Evolutionary conservation across 176 grass and related monocot genomes (phyloP).

Genomic region (Triticum turgidum): DNA sequence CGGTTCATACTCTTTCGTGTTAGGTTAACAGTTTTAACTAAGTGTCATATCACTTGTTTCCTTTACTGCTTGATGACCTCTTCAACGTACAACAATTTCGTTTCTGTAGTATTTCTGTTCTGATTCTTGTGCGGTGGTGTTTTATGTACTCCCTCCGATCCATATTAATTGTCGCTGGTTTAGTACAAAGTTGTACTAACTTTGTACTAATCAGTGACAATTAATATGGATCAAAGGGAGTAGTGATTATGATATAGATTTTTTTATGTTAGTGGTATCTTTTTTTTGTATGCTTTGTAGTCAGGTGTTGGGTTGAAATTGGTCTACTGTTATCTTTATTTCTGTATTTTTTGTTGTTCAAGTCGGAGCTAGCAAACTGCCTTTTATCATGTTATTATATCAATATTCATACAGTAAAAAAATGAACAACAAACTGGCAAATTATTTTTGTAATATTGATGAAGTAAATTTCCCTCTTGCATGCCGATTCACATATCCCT

Average conservation of each 20-base stretch:
- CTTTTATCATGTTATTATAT: neutral
- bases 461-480: neutral
- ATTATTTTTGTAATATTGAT: neutral
- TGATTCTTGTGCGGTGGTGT: neutral
- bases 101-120: neutral
- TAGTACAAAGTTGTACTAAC: too few species aligned
- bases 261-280: neutral
- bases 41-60: neutral
- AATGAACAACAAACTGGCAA: neutral
- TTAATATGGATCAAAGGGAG: too few species aligned
- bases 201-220: too few species aligned
- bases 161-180: too few species aligned
- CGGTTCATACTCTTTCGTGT: neutral
- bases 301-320: neutral
- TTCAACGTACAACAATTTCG: neutral
- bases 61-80: neutral
- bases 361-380: neutral
- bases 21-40: neutral
- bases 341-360: neutral
- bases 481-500: neutral
- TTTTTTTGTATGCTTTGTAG: neutral
- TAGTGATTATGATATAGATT: neutral
- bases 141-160: neutral
- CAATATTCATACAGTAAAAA: neutral
- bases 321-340: neutral